Base-by-base conservation (phyloP, 345 rosid species). In the Salix dunnii region DNA sequence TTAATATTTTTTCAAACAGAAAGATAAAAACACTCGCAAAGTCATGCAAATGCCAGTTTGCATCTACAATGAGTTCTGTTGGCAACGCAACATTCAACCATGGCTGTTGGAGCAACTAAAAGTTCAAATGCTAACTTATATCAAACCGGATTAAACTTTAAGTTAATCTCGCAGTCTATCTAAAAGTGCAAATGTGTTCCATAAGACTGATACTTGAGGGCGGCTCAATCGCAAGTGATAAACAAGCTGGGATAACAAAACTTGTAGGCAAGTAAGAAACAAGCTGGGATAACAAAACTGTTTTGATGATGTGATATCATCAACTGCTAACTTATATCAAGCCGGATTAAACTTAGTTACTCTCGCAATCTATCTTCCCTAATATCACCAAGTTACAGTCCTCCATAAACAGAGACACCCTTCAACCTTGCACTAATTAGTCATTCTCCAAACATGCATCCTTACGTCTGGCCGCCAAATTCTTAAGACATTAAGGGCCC, bases 301-400 rank as follows among this genome's bases (percentile, higher is more conserved):
- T 77, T 60, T 18, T 40, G 40, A 63, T 64, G 68, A 48, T 64
- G 65, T 38, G 67, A 74, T 80, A 67, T 74, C 81, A 71, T 58
- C 63, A 55, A 58, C 69, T 76, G 67, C 28, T 55, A 33, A 1
- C 14, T 68, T 53, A 53, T 48, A 48, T 48, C 17, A 16, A 3
- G 16, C 18, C 7, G 12, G 23, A 65, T 65, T n/a, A 33, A 33
- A 65, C 13, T 35, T 42, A 12, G n/a, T 18, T 14, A 20, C 25
- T 33, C 68, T 30, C 11, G 21, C 18, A 27, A 30, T 65, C 10
- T 7, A 31, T 35, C 18, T 2, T 17, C 36, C 68, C 21, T 17
- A 65, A 25, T 5, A 28, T 27, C 38, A 65, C 20, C 68, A 30
- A 5, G 38, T 28, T 65, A 33, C 1, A 31, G 68, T 20, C 42